Conservation (phyloP, 148 eudicot species). For the Camellia japonica region DNA sequence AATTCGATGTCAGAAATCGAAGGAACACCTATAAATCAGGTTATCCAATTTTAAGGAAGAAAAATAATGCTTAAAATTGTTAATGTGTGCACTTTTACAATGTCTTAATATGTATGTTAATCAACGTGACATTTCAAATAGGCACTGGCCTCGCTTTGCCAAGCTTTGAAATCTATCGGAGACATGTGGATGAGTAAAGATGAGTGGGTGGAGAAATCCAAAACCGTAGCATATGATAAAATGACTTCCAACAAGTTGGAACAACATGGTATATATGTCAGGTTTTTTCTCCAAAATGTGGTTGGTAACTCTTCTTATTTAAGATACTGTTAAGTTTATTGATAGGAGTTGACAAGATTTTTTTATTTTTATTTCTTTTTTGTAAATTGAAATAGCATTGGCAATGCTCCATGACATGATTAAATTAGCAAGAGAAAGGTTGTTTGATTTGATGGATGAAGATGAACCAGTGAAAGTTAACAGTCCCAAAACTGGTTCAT, state of each 20-base stretch:
- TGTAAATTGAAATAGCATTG: constrained; percentile 43
- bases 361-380: constrained; percentile 7
- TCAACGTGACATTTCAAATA: constrained; percentile 22
- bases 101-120: neutral
- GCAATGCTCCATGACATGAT: constrained; percentile 65
- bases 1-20: constrained; percentile 49
- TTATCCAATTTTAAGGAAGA: constrained; percentile 15
- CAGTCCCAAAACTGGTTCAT: constrained; percentile 28
- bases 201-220: constrained; percentile 56
- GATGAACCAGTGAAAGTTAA: constrained; percentile 51
- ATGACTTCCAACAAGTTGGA: constrained; percentile 43
- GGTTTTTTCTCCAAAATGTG: neutral
- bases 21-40: constrained; percentile 67
- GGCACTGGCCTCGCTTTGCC: constrained; percentile 67
- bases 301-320: neutral
- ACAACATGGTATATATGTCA: constrained; percentile 53
- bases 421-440: constrained; percentile 61
- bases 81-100: neutral
- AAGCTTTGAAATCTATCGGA: constrained; percentile 63
- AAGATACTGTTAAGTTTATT: neutral
- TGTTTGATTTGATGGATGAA: constrained; percentile 67
- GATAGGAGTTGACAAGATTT: neutral
- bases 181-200: constrained; percentile 69
- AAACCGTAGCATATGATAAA: constrained; percentile 20
- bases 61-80: neutral